Percentiles rank a stretch among this genome's conserved stretches.
phyloP scores from a whole-genome alignment of 805 yeast genomes.

The Wickerhamomyces alni region DNA sequence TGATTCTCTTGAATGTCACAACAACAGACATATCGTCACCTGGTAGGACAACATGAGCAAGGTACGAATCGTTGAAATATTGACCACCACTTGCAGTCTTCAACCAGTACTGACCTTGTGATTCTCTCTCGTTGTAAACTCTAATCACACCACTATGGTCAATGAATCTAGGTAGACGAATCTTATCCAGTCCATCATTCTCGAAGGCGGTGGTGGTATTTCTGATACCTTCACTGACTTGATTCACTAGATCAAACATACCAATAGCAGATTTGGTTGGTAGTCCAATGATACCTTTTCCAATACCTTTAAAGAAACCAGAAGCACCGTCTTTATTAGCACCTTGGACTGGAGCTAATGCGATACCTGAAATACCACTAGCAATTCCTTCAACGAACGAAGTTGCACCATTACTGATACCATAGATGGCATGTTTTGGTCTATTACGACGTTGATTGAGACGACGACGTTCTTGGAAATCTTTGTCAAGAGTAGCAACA shows the following conservation, averaged over 20 bases:
- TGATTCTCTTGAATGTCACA: constrained; percentile 64
- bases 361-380: constrained; percentile 87
- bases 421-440: constrained; percentile 81
- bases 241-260: constrained; percentile 83
- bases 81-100: constrained; percentile 79
- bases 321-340: constrained; percentile 83
- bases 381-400: constrained; percentile 83
- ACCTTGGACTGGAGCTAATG: constrained; percentile 86
- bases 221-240: constrained; percentile 88
- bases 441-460: constrained; percentile 68
- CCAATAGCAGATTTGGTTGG: constrained; percentile 98
- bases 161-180: constrained; percentile 76
- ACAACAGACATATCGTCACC: constrained; percentile 75
- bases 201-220: constrained; percentile 90
- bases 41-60: constrained; percentile 80
- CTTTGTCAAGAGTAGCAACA: constrained; percentile 80
- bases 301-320: constrained; percentile 91
- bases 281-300: constrained; percentile 89
- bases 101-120: constrained; percentile 93
- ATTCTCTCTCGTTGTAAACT: constrained; percentile 72
- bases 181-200: constrained; percentile 66
- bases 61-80: constrained; percentile 63
- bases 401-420: constrained; percentile 79
- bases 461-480: constrained; percentile 78
- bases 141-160: constrained; percentile 66